These are phyloP conservation scores for Ceratobasidium sp. DNA, from an alignment of 1,284 basidiomycete genomes.

Conservation along the genomic window DNA sequence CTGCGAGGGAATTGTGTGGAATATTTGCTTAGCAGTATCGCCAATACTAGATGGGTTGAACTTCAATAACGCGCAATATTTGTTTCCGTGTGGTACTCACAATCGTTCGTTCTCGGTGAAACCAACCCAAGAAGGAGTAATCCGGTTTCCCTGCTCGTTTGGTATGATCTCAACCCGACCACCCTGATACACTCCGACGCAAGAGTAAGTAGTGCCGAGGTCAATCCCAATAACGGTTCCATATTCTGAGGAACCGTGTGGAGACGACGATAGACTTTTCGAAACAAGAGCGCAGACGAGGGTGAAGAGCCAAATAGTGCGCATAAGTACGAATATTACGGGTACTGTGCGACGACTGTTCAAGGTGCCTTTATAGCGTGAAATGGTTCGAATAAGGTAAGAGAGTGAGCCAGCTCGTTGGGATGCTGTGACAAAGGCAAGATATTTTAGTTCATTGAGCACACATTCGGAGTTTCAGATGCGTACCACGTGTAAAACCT, in stretches of 20 bases:
- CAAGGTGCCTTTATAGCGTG: neutral
- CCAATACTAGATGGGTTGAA: neutral
- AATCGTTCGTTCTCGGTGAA: neutral
- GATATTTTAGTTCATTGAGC: too few species aligned
- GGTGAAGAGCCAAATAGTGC: neutral
- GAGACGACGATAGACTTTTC: neutral
- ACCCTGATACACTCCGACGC: too few species aligned
- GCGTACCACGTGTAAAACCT: too few species aligned
- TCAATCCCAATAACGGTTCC: conserved; percentile 90
- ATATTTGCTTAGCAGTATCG: conserved; percentile 2
- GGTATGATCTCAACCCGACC: too few species aligned
- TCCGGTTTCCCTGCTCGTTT: too few species aligned
- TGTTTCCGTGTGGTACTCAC: neutral
- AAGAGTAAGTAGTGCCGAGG: too few species aligned
- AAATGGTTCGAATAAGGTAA: too few species aligned
- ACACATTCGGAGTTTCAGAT: too few species aligned
- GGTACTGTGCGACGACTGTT: neutral
- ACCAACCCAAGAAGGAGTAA: neutral
- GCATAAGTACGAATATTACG: neutral
- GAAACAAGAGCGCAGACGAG: neutral
- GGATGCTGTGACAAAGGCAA: too few species aligned
- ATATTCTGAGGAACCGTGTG: conserved; percentile 67
- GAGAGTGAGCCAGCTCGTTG: too few species aligned
- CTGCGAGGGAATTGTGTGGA: neutral
- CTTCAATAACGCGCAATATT: too few species aligned